These are phyloP conservation scores for Anastatica hierochuntica DNA, from an alignment of 345 rosid species.

Conservation along the genomic window DNA sequence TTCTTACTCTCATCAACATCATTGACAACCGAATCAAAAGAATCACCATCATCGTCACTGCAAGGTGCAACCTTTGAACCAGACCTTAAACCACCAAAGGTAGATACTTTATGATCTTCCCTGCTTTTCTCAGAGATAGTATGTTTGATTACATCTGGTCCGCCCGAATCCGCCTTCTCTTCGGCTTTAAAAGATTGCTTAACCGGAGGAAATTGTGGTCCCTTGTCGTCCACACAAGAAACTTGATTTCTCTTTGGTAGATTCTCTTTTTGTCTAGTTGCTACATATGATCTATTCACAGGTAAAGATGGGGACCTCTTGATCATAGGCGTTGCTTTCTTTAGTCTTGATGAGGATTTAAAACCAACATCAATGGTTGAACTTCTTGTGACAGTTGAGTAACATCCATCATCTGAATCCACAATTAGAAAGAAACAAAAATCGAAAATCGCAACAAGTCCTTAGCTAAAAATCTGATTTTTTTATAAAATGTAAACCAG, in stretches of 20 bases:
- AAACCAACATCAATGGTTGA: conserved; percentile 34
- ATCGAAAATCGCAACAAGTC: background rate
- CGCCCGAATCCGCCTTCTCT: conserved; percentile 23
- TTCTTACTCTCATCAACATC: conserved; percentile 29
- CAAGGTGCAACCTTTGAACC: conserved; percentile 64
- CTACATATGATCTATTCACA: conserved; percentile 23
- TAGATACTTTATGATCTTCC: conserved; percentile 25
- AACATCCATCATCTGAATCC: conserved; percentile 55
- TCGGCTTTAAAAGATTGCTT: conserved; percentile 18
- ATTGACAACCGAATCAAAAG: conserved; percentile 20
- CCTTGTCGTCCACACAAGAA: conserved; percentile 20
- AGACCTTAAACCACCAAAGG: conserved; percentile 39
- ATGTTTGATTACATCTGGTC: conserved; percentile 40
- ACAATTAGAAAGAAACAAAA: too few species aligned
- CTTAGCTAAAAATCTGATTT: background rate
- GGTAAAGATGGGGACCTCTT: conserved; percentile 51
- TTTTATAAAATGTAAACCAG: background rate
- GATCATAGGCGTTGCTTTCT: conserved; percentile 39
- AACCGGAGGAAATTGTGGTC: conserved; percentile 20
- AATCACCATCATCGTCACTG: conserved; percentile 34
- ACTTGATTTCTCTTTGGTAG: conserved; percentile 10
- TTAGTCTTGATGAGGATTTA: conserved; percentile 36
- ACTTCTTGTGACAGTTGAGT: conserved; percentile 31
- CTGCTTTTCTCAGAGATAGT: conserved; percentile 37
- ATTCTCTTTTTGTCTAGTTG: conserved; percentile 28